Conservation (phyloP, 2,329 filamentous ascomycete species). For the Colletotrichum lini region DNA sequence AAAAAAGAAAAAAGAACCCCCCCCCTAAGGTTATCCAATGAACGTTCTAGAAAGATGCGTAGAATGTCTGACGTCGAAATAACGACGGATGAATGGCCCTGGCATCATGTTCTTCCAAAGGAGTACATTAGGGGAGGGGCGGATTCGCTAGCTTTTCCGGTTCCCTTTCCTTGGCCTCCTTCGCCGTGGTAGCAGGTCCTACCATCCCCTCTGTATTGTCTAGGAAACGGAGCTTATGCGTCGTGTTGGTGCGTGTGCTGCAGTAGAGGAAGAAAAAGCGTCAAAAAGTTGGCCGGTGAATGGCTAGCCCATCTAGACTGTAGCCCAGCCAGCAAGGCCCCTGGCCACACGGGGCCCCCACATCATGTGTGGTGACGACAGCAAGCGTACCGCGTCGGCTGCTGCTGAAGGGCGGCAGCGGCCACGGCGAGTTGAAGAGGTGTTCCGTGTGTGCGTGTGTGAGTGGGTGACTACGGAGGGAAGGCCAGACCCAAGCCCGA, state of each 20-base stretch:
- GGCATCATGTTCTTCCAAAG: slow-evolving; percentile 4
- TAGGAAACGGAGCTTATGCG: neutral
- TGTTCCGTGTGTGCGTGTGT: no score
- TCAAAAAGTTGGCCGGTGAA: neutral
- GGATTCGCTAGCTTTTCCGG: no score
- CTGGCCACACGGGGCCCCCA: neutral
- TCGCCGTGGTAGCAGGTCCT: neutral
- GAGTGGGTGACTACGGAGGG: slow-evolving; percentile 10
- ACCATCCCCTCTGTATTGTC: neutral
- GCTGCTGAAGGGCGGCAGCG: neutral
- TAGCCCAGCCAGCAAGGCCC: neutral
- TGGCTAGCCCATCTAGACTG: neutral
- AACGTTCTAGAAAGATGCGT: slow-evolving; percentile 6
- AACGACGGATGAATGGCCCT: slow-evolving; percentile 2
- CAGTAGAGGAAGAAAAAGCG: neutral
- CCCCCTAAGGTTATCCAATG: no score
- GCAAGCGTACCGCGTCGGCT: neutral
- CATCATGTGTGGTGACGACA: slow-evolving; percentile 30
- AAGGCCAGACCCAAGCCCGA: neutral
- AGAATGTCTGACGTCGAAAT: slow-evolving; percentile 10
- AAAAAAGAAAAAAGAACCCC: neutral
- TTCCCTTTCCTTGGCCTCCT: neutral
- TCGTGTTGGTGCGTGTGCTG: neutral
- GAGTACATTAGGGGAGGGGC: neutral
- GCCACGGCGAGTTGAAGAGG: slow-evolving; percentile 7